phyloP scores from a whole-genome alignment of 257 asterid genomes.

The Nicotiana paniculata region DNA sequence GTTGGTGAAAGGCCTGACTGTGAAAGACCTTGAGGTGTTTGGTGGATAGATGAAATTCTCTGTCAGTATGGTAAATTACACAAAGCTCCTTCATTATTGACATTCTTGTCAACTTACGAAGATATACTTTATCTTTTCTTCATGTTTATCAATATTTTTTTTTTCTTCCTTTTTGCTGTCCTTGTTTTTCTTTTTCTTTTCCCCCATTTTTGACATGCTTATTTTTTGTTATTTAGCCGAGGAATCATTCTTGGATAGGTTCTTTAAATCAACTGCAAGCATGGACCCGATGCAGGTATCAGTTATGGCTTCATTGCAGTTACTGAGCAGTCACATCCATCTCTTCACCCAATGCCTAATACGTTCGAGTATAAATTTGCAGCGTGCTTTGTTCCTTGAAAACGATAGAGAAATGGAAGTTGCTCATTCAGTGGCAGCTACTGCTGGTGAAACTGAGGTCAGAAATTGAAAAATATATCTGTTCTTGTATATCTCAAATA shows the following conservation, averaged over 20 bases:
- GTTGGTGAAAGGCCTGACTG: not conserved
- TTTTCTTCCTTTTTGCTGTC: not conserved
- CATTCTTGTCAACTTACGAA: not conserved
- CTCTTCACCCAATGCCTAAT: not conserved
- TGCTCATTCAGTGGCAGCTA: constrained; percentile 92
- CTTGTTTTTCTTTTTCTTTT: not conserved
- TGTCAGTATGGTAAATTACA: not conserved
- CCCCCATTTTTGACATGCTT: constrained; percentile 9
- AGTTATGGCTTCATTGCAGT: not conserved
- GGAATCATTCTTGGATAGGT: constrained; percentile 79
- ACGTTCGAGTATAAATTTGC: constrained; percentile 4
- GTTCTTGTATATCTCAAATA: not conserved
- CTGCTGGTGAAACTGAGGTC: constrained; percentile 95
- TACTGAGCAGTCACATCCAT: not conserved
- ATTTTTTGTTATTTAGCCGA: constrained; percentile 36
- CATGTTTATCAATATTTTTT: not conserved
- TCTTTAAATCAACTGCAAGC: constrained; percentile 70
- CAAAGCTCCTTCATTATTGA: not conserved
- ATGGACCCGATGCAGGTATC: constrained; percentile 72
- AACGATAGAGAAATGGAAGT: constrained; percentile 90
- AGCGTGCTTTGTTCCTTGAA: constrained; percentile 91
- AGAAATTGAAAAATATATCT: constrained; percentile 9
- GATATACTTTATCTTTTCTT: not conserved
- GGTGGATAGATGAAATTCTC: not conserved
- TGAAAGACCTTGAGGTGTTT: not conserved